Percentiles rank a stretch among this genome's conserved stretches.
Conservation (phyloP, 805 yeast species). For the Zygotorulaspora florentina region DNA sequence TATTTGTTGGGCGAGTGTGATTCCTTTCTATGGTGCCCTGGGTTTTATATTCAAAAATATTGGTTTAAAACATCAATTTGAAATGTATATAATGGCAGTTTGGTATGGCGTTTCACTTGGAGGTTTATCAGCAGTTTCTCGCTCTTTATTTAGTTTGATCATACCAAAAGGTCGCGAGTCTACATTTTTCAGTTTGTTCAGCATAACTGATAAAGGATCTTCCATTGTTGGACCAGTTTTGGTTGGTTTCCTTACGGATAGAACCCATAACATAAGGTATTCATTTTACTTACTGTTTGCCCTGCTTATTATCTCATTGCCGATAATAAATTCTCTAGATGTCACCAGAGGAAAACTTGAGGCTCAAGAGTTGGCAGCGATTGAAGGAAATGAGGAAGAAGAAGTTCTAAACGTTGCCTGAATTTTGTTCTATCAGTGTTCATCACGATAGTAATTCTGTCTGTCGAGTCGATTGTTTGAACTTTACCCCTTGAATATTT, state of each 20-base stretch:
- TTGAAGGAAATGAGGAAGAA: conserved; percentile 4
- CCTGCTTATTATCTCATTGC: conserved; percentile 52
- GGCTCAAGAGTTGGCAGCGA: conserved; percentile 40
- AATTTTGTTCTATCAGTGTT: not conserved
- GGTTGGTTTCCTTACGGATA: conserved; percentile 68
- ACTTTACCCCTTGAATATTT: not conserved
- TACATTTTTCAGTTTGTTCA: conserved; percentile 68
- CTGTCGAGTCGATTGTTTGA: no score
- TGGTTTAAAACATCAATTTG: conserved; percentile 61
- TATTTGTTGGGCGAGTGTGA: conserved; percentile 57
- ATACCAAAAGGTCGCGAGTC: conserved; percentile 75
- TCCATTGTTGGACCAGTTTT: conserved; percentile 69
- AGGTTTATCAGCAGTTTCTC: conserved; percentile 63
- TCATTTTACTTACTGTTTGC: conserved; percentile 61
- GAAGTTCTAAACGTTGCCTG: not conserved
- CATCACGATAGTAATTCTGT: not conserved
- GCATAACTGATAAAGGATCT: conserved; percentile 78
- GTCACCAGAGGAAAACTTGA: conserved; percentile 59
- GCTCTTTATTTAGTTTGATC: conserved; percentile 62
- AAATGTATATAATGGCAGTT: conserved; percentile 62
- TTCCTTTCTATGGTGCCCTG: conserved; percentile 67
- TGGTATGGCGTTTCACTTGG: conserved; percentile 79
- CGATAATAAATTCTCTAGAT: conserved; percentile 52
- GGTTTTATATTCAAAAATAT: conserved; percentile 54
- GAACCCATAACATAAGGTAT: conserved; percentile 68